Conservation (phyloP, 2,329 filamentous ascomycete species). For the Colletotrichum sp. region DNA sequence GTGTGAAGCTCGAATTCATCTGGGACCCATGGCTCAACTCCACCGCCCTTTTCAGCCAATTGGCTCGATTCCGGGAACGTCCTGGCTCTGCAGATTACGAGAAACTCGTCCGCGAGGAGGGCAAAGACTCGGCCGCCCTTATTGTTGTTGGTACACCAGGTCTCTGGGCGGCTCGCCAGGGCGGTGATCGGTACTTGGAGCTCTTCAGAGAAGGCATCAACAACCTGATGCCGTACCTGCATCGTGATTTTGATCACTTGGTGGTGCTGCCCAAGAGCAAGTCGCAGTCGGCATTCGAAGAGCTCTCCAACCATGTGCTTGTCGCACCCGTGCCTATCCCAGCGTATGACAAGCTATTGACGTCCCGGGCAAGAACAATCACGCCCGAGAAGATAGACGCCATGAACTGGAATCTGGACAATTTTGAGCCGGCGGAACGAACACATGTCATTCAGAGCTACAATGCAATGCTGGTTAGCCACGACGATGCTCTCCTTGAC, state of each 20-base stretch:
- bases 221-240: conserved; percentile 43
- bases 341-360: conserved; percentile 46
- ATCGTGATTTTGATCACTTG: conserved; percentile 24
- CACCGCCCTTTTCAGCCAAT: conserved; percentile 21
- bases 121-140: conserved; percentile 40
- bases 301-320: conserved; percentile 19
- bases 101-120: conserved; percentile 8
- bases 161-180: conserved; percentile 58
- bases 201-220: conserved; percentile 52
- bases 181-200: conserved; percentile 47
- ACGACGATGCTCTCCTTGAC: conserved; percentile 47
- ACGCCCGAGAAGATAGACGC: conserved; percentile 51
- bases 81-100: conserved; percentile 14
- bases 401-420: conserved; percentile 57
- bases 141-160: conserved; percentile 59
- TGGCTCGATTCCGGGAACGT: conserved; percentile 16
- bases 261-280: conserved; percentile 19
- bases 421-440: conserved; percentile 41
- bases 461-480: conserved; percentile 51
- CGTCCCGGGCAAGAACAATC: conserved; percentile 44
- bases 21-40: conserved; percentile 69
- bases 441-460: conserved; percentile 56
- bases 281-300: background rate
- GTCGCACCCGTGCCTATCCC: conserved; percentile 53
- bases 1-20: conserved; percentile 38